Conservation (phyloP, 441 rosid species). For the Corymbia calophylla region DNA sequence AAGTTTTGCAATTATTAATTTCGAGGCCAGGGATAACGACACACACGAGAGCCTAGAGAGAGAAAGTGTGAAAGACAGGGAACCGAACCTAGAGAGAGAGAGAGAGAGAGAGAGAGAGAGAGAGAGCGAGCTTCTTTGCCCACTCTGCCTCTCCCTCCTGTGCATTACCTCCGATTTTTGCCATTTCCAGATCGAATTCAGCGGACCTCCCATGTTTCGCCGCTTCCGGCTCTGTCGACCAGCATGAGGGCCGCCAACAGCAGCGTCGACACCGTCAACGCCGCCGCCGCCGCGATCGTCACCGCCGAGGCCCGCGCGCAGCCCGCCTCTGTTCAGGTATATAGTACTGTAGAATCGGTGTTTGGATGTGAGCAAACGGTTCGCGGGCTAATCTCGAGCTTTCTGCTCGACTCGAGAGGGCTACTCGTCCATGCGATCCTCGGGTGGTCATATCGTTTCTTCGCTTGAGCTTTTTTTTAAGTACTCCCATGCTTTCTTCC, state of each 20-base stretch:
- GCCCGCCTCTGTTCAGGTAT: conserved; percentile 61
- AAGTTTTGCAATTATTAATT: neutral
- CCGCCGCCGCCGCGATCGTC: conserved; percentile 94
- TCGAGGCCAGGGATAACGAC: conserved; percentile 23
- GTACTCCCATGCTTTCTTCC: neutral
- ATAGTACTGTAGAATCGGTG: neutral
- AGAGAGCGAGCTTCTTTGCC: neutral
- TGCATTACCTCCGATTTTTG: neutral
- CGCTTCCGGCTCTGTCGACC: neutral
- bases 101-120: neutral
- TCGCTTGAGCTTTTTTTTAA: neutral
- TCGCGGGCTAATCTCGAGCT: neutral
- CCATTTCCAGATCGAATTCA: conserved; percentile 5
- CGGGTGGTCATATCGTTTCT: neutral
- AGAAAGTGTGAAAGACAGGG: neutral
- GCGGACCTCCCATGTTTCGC: neutral
- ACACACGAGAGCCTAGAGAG: conserved; percentile 9
- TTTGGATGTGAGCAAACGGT: neutral
- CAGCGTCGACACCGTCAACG: conserved; percentile 83
- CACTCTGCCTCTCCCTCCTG: neutral
- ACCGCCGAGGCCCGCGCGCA: conserved; percentile 79
- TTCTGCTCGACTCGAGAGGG: neutral
- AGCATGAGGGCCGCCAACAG: conserved; percentile 40
- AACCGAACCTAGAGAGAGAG: conserved; percentile 12
- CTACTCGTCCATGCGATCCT: neutral